Percentiles rank a stretch among this genome's conserved stretches.
These are phyloP conservation scores for Lasiodiplodia gonubiensis DNA, from an alignment of 2,329 filamentous ascomycete genomes.

Conservation along the genomic window DNA sequence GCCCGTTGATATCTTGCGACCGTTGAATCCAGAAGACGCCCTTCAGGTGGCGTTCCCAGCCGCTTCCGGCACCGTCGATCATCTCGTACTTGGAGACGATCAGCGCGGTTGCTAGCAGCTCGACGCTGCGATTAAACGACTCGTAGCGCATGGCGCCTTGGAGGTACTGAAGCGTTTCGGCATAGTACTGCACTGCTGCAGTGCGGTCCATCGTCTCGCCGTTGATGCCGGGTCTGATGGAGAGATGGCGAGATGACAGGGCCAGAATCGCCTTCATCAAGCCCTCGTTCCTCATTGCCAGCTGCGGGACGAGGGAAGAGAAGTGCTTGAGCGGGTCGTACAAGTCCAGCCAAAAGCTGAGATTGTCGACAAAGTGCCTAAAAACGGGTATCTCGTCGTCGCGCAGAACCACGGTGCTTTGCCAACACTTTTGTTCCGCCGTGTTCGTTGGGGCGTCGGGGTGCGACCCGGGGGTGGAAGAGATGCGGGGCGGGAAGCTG, in stretches of 20 bases:
- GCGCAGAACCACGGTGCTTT: constrained; percentile 33
- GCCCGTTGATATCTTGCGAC: constrained; percentile 66
- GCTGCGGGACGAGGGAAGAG: constrained; percentile 36
- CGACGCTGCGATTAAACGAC: constrained; percentile 62
- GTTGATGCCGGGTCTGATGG: constrained; percentile 44
- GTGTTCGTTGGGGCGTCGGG: constrained; percentile 1
- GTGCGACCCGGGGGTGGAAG: constrained; percentile 8
- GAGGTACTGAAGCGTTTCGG: constrained; percentile 67
- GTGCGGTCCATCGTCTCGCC: constrained; percentile 37
- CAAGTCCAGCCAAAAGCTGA: constrained; percentile 51
- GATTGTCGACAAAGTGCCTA: constrained; percentile 46
- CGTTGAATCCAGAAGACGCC: constrained; percentile 71
- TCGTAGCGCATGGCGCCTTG: constrained; percentile 64
- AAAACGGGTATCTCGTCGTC: constrained; percentile 48
- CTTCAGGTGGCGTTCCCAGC: constrained; percentile 68
- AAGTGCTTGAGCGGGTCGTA: constrained; percentile 51
- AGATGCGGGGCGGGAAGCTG: constrained; percentile 11
- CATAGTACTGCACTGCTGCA: constrained; percentile 60
- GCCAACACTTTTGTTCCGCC: constrained; percentile 25
- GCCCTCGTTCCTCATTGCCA: constrained; percentile 59
- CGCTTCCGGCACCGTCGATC: constrained; percentile 63
- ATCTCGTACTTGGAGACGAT: constrained; percentile 70
- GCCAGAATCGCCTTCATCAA: constrained; percentile 64
- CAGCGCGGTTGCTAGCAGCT: constrained; percentile 64
- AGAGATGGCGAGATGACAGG: constrained; percentile 59